These are phyloP conservation scores for Lizonia empirigonia DNA, from an alignment of 2,329 filamentous ascomycete genomes.

Conservation along the genomic window DNA sequence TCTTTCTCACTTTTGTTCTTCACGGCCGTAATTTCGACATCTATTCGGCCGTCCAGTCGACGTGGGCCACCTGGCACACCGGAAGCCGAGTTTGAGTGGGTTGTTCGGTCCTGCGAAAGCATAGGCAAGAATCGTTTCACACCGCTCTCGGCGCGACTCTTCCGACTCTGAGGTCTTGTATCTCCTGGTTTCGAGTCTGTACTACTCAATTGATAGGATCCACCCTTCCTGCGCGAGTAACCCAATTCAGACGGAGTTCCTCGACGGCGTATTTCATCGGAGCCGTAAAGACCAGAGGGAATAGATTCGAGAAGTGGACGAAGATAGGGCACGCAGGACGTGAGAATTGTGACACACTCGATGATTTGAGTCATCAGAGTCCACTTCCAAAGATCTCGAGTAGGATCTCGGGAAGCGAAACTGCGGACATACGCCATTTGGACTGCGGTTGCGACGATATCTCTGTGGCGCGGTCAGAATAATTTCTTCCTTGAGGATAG, in stretches of 20 bases:
- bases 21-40: conserved; percentile 39
- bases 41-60: conserved; percentile 38
- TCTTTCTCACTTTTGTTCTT: conserved; percentile 21
- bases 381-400: conserved; percentile 44
- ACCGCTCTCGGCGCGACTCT: conserved; percentile 26
- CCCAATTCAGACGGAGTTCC: conserved; percentile 38
- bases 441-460: conserved; percentile 41
- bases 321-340: conserved; percentile 45
- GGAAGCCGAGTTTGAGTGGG: conserved; percentile 42
- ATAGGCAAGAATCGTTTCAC: conserved; percentile 40
- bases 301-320: conserved; percentile 43
- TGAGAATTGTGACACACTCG: conserved; percentile 44
- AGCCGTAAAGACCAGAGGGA: conserved; percentile 41
- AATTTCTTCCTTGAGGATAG: not conserved
- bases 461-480: conserved; percentile 21
- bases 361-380: conserved; percentile 42
- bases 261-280: conserved; percentile 41
- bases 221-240: conserved; percentile 35
- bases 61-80: conserved; percentile 42
- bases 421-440: conserved; percentile 39
- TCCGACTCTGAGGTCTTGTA: conserved; percentile 18
- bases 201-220: conserved; percentile 40
- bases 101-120: conserved; percentile 35
- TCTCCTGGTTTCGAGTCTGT: conserved; percentile 16
- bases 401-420: conserved; percentile 36